Evolutionary conservation across 257 asterid species (phyloP), one percentile per base, ranked within the genome.

Genomic region (Solanum lignicaule): DNA sequence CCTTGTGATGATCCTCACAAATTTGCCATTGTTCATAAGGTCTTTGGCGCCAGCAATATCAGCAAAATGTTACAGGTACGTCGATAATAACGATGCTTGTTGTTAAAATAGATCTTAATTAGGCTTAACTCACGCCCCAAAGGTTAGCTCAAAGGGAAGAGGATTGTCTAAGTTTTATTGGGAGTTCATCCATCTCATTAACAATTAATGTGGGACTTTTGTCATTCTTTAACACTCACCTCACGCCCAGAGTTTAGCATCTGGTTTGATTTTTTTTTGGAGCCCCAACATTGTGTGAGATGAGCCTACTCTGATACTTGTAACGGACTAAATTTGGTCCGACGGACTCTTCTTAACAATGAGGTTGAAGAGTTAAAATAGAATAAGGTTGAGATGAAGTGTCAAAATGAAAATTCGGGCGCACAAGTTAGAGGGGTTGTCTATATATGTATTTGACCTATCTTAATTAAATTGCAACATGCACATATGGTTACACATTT

Each of bases 11-110:
- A 94, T 83, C 97, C 94, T 33, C 91, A 90, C 89, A 93, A 92
- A 92, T 94, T 94, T 65, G 92, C 95, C 95, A 93, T 90, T 84
- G 97, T 93, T 90, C 97, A 94, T 88, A 94, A 92, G 88, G 93
- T 94, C 76, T 94, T 93, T 83, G 97, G 97, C 29, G 95, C 97
- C 46, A 92, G 95, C 92, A 94, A 94, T 68, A 84, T 94, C 86
- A 93, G 94, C 95, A 94, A 94, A 91, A 93, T 93, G 93, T 38
- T 94, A 87, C 97, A 93, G 97, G 97, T 65, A 58, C 12, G 12
- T 58, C 5, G 2, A 58, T 8, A 21, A 7, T 58, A 21, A 21
- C 27, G 4, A 18, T 52, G 62, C 10, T 52, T 52, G 4, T 52
- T 6, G 62, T 52, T 52, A 52, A 52, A 52, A 0, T 16, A 16